Conservation (phyloP, 768 basidiomycete genomes). For the Boletus eberwhitei region DNA sequence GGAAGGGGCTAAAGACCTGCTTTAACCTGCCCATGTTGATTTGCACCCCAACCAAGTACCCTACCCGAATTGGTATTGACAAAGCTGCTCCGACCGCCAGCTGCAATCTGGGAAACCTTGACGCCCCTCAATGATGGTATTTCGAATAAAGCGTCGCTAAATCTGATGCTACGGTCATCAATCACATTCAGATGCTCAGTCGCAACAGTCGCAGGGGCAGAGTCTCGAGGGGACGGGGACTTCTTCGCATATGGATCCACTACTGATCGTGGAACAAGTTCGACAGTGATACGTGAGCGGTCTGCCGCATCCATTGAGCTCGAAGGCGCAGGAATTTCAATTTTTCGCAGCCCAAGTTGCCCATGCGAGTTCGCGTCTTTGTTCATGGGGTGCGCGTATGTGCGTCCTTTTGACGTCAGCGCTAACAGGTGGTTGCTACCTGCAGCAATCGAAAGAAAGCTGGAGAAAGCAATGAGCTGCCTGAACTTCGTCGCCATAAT, state of each 20-base stretch:
- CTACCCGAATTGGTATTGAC: slow-evolving; percentile 63
- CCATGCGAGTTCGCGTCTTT: slow-evolving; percentile 75
- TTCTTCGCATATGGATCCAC: slow-evolving; percentile 48
- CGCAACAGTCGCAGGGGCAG: slow-evolving; percentile 16
- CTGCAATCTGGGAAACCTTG: slow-evolving; percentile 62
- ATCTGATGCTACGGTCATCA: slow-evolving; percentile 50
- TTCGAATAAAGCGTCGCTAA: slow-evolving; percentile 70
- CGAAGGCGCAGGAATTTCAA: slow-evolving; percentile 42
- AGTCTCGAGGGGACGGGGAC: slow-evolving; percentile 37
- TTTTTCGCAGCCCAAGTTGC: slow-evolving; percentile 76
- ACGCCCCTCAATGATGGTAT: slow-evolving; percentile 69
- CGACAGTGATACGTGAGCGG: slow-evolving; percentile 40
- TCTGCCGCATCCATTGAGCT: slow-evolving; percentile 14
- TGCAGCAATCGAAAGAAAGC: slow-evolving; percentile 70
- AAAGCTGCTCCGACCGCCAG: slow-evolving; percentile 73
- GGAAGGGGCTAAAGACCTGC: neutral
- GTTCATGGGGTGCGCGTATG: slow-evolving; percentile 74
- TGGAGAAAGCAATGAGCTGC: slow-evolving; percentile 27
- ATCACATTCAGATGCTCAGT: slow-evolving; percentile 26
- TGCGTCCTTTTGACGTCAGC: slow-evolving; percentile 66
- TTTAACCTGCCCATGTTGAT: slow-evolving; percentile 67
- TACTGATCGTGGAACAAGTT: slow-evolving; percentile 56
- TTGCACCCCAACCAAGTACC: slow-evolving; percentile 88
- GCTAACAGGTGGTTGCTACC: slow-evolving; percentile 74
- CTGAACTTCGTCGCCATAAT: neutral